phyloP scores from a whole-genome alignment of 2,329 filamentous ascomycete species.

The Tolypocladium tropicale region DNA sequence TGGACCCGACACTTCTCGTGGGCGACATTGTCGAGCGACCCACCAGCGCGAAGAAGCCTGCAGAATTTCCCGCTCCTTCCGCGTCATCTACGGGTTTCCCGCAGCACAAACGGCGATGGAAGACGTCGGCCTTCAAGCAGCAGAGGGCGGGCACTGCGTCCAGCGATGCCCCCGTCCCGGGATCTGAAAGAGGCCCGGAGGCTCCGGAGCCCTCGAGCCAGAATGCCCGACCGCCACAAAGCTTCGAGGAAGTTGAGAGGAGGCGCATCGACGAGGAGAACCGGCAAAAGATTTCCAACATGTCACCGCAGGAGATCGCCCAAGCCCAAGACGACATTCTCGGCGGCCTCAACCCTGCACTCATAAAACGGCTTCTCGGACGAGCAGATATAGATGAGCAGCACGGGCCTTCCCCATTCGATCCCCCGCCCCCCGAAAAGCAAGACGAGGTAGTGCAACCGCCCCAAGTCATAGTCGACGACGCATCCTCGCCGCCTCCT shows the following conservation, averaged over 20 bases:
- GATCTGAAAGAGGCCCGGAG: not conserved
- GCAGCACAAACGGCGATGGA: constrained; percentile 69
- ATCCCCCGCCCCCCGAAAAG: constrained; percentile 16
- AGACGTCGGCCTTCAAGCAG: constrained; percentile 71
- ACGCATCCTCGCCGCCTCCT: constrained; percentile 13
- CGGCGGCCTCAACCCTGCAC: constrained; percentile 59
- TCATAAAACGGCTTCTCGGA: constrained; percentile 68
- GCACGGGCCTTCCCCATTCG: constrained; percentile 32
- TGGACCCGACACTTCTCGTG: constrained; percentile 46
- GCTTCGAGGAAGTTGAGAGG: constrained; percentile 47
- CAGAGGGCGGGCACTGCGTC: constrained; percentile 16
- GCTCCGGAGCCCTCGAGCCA: not conserved
- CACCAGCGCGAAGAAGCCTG: constrained; percentile 46
- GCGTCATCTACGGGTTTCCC: constrained; percentile 63
- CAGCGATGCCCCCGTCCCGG: constrained; percentile 2
- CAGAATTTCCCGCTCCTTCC: constrained; percentile 40
- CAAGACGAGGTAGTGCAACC: constrained; percentile 5
- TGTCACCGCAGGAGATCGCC: constrained; percentile 76
- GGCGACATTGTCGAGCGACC: constrained; percentile 74
- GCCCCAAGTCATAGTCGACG: constrained; percentile 25
- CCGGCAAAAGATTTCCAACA: constrained; percentile 56
- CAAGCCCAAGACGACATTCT: constrained; percentile 74
- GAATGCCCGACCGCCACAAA: constrained; percentile 1
- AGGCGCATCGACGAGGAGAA: constrained; percentile 77
- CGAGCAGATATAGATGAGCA: constrained; percentile 65